Percentiles rank a stretch among this genome's conserved stretches.
Evolutionary conservation across 768 basidiomycete species (phyloP).

Genomic region (Amyloporia xantha): DNA sequence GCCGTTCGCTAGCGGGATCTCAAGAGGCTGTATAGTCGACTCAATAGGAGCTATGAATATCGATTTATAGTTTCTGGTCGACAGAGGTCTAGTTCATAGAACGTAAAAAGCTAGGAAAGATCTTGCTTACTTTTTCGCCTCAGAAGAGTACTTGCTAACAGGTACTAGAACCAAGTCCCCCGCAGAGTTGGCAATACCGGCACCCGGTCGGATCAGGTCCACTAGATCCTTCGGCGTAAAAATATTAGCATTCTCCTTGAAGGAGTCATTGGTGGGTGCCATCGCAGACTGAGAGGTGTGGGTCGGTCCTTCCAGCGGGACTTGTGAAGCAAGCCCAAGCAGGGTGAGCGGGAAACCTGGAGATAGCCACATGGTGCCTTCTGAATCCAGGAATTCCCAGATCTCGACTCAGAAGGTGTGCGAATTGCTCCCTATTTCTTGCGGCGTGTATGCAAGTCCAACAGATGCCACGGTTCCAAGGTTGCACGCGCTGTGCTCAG

Average conservation of each 20-base stretch:
- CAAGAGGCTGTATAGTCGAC: conserved; percentile 39
- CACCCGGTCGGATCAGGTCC: conserved; percentile 58
- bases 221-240: conserved; percentile 72
- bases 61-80: conserved; percentile 70
- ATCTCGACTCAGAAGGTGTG: too few relatives aligned
- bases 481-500: too few relatives aligned
- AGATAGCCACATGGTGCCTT: conserved; percentile 43
- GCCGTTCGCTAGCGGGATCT: conserved; percentile 57
- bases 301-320: conserved; percentile 33
- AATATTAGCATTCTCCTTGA: conserved; percentile 51
- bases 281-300: conserved; percentile 8
- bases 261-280: conserved; percentile 25
- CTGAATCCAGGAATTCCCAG: neutral
- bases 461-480: too few relatives aligned
- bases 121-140: conserved; percentile 60
- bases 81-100: neutral
- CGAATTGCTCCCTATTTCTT: too few relatives aligned
- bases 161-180: conserved; percentile 67
- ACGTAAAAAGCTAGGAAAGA: neutral
- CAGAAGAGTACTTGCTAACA: conserved; percentile 62
- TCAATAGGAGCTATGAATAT: conserved; percentile 57
- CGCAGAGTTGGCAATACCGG: conserved; percentile 55
- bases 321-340: conserved; percentile 49
- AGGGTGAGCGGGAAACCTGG: conserved; percentile 32
- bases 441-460: too few relatives aligned